These are phyloP conservation scores for Aspergillus panamensis DNA, from an alignment of 495 filamentous ascomycete species.

Conservation along the genomic window DNA sequence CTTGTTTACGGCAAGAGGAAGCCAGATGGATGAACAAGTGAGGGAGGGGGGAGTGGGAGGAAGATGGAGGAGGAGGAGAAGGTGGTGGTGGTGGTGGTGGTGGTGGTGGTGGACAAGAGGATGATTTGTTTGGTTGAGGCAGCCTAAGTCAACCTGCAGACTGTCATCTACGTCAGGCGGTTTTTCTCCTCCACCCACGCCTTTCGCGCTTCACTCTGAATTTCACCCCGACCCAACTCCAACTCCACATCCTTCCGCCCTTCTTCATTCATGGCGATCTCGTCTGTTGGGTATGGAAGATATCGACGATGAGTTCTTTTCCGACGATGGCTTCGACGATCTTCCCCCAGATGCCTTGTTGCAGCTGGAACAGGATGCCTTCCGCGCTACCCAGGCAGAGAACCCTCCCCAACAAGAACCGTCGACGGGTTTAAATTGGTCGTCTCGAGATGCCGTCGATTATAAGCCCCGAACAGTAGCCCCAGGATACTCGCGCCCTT, in stretches of 20 bases:
- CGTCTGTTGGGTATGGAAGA: constrained; percentile 50
- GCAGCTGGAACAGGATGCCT: constrained; percentile 54
- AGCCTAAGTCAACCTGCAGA: background rate
- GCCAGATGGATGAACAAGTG: background rate
- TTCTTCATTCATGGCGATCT: constrained; percentile 41
- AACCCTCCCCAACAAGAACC: constrained; percentile 6
- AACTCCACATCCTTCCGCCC: constrained; percentile 8
- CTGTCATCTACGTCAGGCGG: constrained; percentile 20
- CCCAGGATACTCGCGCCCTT: background rate
- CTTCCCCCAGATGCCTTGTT: constrained; percentile 50
- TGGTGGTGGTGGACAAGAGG: constrained; percentile 11
- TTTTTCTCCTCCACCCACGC: background rate
- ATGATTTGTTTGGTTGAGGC: background rate
- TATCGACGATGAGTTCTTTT: constrained; percentile 62
- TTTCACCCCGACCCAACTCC: constrained; percentile 1
- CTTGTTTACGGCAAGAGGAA: background rate
- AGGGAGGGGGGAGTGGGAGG: background rate
- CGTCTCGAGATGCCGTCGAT: constrained; percentile 16
- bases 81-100: too few species aligned
- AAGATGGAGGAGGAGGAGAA: constrained; percentile 9
- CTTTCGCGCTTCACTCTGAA: background rate
- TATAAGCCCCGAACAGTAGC: constrained; percentile 8
- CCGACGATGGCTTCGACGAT: constrained; percentile 59
- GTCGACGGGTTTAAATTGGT: constrained; percentile 1
- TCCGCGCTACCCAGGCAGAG: constrained; percentile 46